Percentiles rank a stretch among this genome's conserved stretches.
These are phyloP conservation scores for Periglandula ipomoeae DNA, from an alignment of 2,329 filamentous ascomycete genomes.

Conservation along the genomic window DNA sequence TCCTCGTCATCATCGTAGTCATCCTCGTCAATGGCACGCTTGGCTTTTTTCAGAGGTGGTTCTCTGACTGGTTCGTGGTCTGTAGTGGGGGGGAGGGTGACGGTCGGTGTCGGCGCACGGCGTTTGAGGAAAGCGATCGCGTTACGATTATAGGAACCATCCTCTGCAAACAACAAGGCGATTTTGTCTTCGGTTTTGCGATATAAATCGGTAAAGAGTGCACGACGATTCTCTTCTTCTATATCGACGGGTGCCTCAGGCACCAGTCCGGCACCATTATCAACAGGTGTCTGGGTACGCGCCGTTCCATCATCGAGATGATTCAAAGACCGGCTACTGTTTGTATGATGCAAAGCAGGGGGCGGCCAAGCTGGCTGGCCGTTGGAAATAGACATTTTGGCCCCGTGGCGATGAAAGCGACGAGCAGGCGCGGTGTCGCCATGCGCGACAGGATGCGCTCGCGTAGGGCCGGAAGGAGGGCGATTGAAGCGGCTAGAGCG, in stretches of 20 bases:
- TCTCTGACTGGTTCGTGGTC: slow-evolving; percentile 51
- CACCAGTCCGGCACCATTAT: slow-evolving; percentile 41
- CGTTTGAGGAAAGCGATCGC: slow-evolving; percentile 45
- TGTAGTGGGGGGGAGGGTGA: slow-evolving; percentile 44
- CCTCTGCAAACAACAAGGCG: slow-evolving; percentile 59
- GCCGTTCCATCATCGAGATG: slow-evolving; percentile 51
- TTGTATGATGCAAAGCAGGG: slow-evolving; percentile 40
- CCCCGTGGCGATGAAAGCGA: slow-evolving; percentile 40
- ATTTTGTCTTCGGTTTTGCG: slow-evolving; percentile 69
- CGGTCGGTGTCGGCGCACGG: slow-evolving; percentile 26
- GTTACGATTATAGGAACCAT: slow-evolving; percentile 42
- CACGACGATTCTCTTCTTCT: slow-evolving; percentile 62
- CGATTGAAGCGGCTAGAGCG: slow-evolving; percentile 37
- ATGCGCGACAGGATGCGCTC: slow-evolving; percentile 45
- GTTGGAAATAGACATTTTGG: slow-evolving; percentile 58
- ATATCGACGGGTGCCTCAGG: slow-evolving; percentile 52
- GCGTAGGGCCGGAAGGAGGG: slow-evolving; percentile 40
- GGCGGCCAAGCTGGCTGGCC: slow-evolving; percentile 57
- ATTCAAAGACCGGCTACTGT: slow-evolving; percentile 41
- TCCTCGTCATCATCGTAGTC: slow-evolving; percentile 86
- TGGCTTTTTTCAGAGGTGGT: slow-evolving; percentile 62
- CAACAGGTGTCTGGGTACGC: slow-evolving; percentile 42
- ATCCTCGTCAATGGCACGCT: slow-evolving; percentile 72
- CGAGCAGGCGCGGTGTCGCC: slow-evolving; percentile 40
- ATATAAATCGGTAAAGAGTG: slow-evolving; percentile 70